A percentile compares a stretch with the other conserved stretches of the same genome.
Evolutionary conservation across 257 asterid species (phyloP).

Genomic region (Penstemon eatonii): DNA sequence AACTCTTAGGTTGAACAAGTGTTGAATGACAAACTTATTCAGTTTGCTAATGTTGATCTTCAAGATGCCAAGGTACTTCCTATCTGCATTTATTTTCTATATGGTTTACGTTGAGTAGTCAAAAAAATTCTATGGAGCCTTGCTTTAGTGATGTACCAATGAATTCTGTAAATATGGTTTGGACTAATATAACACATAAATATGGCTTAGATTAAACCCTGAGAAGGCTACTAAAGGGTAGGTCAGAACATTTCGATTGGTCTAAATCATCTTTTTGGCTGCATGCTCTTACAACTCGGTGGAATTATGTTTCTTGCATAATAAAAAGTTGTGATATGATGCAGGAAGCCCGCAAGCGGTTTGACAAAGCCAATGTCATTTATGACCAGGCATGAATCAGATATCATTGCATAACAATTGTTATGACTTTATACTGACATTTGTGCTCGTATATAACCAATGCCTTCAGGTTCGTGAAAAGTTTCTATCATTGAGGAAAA

Average conservation of each 20-base stretch:
- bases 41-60: conserved; percentile 76
- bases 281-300: too few relatives aligned
- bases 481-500: conserved; percentile 84
- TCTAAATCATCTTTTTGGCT: too few relatives aligned
- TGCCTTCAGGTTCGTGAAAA: conserved; percentile 79
- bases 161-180: background rate
- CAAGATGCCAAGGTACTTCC: conserved; percentile 84
- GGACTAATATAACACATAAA: background rate
- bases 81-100: conserved; percentile 15
- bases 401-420: background rate
- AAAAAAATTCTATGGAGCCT: background rate
- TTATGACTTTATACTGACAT: background rate
- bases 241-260: too few relatives aligned
- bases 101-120: background rate
- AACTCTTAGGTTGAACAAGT: conserved; percentile 63
- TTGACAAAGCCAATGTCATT: conserved; percentile 81
- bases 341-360: conserved; percentile 98
- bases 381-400: conserved; percentile 84
- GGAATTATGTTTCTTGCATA: background rate
- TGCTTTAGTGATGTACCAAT: conserved; percentile 10
- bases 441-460: conserved; percentile 18
- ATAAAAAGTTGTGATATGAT: conserved; percentile 25
- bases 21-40: conserved; percentile 65
- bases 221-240: too few relatives aligned
- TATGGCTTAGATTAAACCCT: background rate